Evolutionary conservation across 2,329 filamentous ascomycete genomes (phyloP).

Genomic region (Podosphaera xanthii): DNA sequence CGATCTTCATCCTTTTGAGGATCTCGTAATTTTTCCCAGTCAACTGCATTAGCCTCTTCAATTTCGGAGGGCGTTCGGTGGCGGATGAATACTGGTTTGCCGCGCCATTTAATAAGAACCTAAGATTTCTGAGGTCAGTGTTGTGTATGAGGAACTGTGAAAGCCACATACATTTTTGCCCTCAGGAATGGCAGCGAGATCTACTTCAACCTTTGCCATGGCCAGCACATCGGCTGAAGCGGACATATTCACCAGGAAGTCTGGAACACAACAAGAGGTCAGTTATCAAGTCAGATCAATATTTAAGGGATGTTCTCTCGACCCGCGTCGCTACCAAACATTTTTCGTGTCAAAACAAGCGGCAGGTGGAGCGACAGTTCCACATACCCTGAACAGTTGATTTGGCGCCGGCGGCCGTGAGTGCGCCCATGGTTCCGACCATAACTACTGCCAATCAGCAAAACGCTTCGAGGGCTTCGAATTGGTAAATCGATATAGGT

Average conservation of each 20-base stretch:
- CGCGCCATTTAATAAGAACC: conserved; percentile 99
- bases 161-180: conserved; percentile 76
- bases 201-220: conserved; percentile 98
- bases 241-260: conserved; percentile 99
- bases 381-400: conserved; percentile 86
- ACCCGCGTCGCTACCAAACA: background rate
- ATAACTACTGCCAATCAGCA: conserved; percentile 32
- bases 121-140: conserved; percentile 17
- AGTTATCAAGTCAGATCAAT: conserved; percentile 8
- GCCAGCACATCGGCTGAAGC: conserved; percentile 95
- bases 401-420: conserved; percentile 87
- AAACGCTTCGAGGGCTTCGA: background rate
- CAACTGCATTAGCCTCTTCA: conserved; percentile 75
- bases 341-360: background rate
- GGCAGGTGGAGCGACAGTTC: background rate
- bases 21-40: conserved; percentile 67
- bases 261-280: conserved; percentile 24
- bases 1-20: conserved; percentile 78
- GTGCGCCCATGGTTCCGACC: conserved; percentile 83
- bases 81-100: conserved; percentile 99
- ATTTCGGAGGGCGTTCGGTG: conserved; percentile 90
- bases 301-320: conserved; percentile 1
- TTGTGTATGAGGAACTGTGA: conserved; percentile 1
- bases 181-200: conserved; percentile 78
- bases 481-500: background rate